phyloP scores from a whole-genome alignment of 2,329 filamentous ascomycete species.

The Zasmidium citrigriseum region DNA sequence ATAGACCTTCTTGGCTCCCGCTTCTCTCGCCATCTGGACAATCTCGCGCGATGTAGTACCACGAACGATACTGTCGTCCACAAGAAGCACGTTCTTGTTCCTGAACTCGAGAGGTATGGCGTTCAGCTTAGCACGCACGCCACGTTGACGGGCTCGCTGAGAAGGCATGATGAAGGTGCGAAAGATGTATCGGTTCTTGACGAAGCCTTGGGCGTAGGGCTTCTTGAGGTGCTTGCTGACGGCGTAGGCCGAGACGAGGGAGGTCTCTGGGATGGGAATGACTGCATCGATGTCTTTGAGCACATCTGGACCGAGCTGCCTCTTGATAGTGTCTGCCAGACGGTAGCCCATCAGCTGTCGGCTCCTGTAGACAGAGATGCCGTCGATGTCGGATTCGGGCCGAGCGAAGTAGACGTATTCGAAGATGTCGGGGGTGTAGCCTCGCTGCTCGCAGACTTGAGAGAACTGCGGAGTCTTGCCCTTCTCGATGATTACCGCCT shows the following conservation, averaged over 20 bases:
- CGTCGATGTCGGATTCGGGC: conserved; percentile 80
- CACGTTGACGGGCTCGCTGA: conserved; percentile 77
- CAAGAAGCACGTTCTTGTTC: conserved; percentile 75
- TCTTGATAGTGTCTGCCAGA: conserved; percentile 71
- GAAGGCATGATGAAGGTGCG: conserved; percentile 86
- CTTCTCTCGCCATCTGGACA: conserved; percentile 80
- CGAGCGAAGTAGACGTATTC: conserved; percentile 87
- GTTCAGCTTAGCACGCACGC: conserved; percentile 85
- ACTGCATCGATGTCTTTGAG: conserved; percentile 79
- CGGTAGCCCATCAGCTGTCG: conserved; percentile 84
- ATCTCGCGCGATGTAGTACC: conserved; percentile 81
- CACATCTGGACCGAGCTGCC: conserved; percentile 66
- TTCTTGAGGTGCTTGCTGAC: conserved; percentile 75
- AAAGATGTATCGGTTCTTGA: conserved; percentile 89
- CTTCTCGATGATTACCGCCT: conserved; percentile 84
- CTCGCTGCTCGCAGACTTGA: conserved; percentile 68
- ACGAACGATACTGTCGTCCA: conserved; percentile 88
- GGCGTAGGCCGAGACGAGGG: conserved; percentile 75
- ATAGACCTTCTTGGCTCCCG: conserved; percentile 77
- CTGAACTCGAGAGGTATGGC: conserved; percentile 84
- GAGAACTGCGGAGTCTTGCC: conserved; percentile 71
- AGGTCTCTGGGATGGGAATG: conserved; percentile 82
- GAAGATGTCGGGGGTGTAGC: conserved; percentile 83
- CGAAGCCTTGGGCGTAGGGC: conserved; percentile 77
- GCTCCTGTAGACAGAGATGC: conserved; percentile 81